phyloP scores from a whole-genome alignment of 345 rosid species.

The Gossypium bickii region DNA sequence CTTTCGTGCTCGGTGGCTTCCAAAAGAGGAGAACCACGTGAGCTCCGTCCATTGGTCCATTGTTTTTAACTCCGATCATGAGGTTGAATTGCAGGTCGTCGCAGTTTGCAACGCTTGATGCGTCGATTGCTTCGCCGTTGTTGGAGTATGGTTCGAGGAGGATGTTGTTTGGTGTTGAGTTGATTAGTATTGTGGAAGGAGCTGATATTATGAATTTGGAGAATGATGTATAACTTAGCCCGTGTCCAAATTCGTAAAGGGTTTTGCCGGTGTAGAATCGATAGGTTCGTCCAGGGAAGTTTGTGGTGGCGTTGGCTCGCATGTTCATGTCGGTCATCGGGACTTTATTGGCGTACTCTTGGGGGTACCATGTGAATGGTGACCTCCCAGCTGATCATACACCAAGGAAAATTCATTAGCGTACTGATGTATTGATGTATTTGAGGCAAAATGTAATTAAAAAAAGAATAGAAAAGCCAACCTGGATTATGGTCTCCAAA shows the following conservation, averaged over 20 bases:
- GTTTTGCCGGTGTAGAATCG: conserved; percentile 38
- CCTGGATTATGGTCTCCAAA: conserved; percentile 49
- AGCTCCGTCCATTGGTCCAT: conserved; percentile 35
- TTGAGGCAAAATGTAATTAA: not conserved
- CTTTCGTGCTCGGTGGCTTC: conserved; percentile 35
- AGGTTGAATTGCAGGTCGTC: conserved; percentile 21
- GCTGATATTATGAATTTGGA: conserved; percentile 33
- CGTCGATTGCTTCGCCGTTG: conserved; percentile 28
- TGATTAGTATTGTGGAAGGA: conserved; percentile 27
- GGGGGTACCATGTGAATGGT: conserved; percentile 49
- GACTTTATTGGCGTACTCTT: conserved; percentile 33
- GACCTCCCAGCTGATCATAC: conserved; percentile 40
- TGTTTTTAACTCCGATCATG: conserved; percentile 42
- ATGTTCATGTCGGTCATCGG: conserved; percentile 56
- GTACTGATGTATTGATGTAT: not conserved
- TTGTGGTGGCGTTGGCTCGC: conserved; percentile 35
- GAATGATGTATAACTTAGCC: conserved; percentile 48
- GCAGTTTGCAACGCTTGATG: conserved; percentile 33
- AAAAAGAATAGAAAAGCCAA: not conserved
- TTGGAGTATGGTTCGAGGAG: not conserved
- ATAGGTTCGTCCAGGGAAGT: conserved; percentile 51
- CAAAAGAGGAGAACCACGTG: conserved; percentile 58
- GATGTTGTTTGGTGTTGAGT: not conserved
- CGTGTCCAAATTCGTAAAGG: conserved; percentile 42
- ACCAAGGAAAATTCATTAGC: not conserved